Percentiles rank a stretch among this genome's conserved stretches.
phyloP scores from a whole-genome alignment of 2,329 filamentous ascomycete species.

The Cryphonectria nitschkei region DNA sequence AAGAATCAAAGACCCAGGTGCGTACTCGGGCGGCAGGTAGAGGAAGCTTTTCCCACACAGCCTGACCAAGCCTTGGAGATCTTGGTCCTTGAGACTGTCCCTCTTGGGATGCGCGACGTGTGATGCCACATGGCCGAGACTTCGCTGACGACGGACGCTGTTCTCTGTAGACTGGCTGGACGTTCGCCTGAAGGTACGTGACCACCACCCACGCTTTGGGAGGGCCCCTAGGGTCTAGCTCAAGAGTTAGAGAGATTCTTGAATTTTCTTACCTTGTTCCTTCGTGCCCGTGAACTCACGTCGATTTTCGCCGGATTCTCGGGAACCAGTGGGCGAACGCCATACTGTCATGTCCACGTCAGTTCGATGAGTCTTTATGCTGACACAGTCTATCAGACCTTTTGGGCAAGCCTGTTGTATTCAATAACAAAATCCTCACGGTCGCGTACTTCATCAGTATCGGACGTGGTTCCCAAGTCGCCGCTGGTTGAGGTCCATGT shows the following conservation, averaged over 20 bases:
- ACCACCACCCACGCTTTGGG: conserved; percentile 34
- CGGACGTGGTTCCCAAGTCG: conserved; percentile 50
- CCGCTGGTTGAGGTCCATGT: conserved; percentile 63
- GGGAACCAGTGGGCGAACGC: conserved; percentile 48
- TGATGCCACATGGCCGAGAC: conserved; percentile 58
- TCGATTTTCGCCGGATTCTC: conserved; percentile 41
- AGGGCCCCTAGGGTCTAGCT: conserved; percentile 10
- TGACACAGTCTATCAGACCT: conserved; percentile 44
- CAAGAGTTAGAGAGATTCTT: conserved; percentile 6
- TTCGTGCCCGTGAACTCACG: conserved; percentile 36
- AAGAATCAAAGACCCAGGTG: conserved; percentile 59
- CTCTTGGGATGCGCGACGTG: conserved; percentile 48
- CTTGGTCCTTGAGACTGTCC: conserved; percentile 52
- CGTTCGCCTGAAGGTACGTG: conserved; percentile 35
- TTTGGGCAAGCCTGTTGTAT: conserved; percentile 64
- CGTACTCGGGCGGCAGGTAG: conserved; percentile 62
- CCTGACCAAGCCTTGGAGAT: conserved; percentile 62
- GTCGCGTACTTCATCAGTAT: conserved; percentile 54
- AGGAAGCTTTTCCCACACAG: conserved; percentile 66
- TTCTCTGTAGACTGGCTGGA: conserved; percentile 36
- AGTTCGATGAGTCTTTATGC: neutral
- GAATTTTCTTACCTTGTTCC: neutral
- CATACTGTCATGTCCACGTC: conserved; percentile 50
- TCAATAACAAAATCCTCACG: conserved; percentile 55
- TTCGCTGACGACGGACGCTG: conserved; percentile 50